phyloP scores from a whole-genome alignment of 306 rosid species.

The Delonix regia region DNA sequence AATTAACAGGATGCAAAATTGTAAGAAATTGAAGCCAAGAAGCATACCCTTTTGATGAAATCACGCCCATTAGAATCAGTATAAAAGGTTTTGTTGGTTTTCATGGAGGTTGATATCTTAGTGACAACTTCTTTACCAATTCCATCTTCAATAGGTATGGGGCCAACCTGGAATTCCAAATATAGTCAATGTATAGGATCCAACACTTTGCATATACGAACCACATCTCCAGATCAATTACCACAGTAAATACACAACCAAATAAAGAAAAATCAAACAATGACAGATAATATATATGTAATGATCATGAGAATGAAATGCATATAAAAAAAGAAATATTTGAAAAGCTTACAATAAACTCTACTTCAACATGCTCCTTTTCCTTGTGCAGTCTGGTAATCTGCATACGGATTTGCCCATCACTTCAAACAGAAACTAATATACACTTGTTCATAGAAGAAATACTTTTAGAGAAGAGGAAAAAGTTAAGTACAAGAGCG shows the following conservation, averaged over 20 bases:
- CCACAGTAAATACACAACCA: constrained; percentile 15
- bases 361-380: constrained; percentile 95
- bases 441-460: neutral
- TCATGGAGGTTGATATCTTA: constrained; percentile 65
- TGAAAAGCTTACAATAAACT: constrained; percentile 76
- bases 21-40: constrained; percentile 24
- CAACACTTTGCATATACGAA: constrained; percentile 2
- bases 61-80: constrained; percentile 98
- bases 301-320: constrained; percentile 27
- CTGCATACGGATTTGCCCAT: constrained; percentile 50
- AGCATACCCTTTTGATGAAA: constrained; percentile 86
- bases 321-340: constrained; percentile 19
- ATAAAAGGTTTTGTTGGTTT: constrained; percentile 76
- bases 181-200: constrained; percentile 27
- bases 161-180: constrained; percentile 76
- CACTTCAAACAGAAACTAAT: neutral
- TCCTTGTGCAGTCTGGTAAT: constrained; percentile 77
- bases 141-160: constrained; percentile 91
- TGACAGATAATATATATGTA: constrained; percentile 20
- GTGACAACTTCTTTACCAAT: constrained; percentile 83
- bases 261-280: constrained; percentile 15
- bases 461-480: neutral
- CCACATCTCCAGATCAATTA: constrained; percentile 13
- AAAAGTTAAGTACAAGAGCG: neutral
- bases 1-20: constrained; percentile 24